A percentile compares a stretch with the other conserved stretches of the same genome.
These are phyloP conservation scores for Periglandula ipomoeae DNA, from an alignment of 2,329 filamentous ascomycete species.

Conservation along the genomic window DNA sequence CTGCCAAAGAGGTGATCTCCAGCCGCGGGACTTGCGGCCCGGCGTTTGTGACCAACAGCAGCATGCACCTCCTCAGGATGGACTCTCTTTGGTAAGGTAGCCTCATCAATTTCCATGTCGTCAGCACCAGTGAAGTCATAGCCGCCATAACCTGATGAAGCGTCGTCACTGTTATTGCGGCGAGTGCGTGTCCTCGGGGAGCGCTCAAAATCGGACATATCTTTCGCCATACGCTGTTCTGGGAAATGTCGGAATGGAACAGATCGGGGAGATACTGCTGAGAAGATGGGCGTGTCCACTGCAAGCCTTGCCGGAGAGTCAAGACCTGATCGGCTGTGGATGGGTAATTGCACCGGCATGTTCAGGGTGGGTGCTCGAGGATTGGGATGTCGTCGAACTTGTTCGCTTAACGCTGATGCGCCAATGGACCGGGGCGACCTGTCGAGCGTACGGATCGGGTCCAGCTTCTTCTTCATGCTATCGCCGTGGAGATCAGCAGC, in stretches of 20 bases:
- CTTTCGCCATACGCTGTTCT: conserved; percentile 36
- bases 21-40: conserved; percentile 44
- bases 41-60: conserved; percentile 40
- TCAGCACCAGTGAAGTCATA: conserved; percentile 30
- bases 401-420: conserved; percentile 32
- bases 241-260: conserved; percentile 30
- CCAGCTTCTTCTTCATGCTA: conserved; percentile 46
- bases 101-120: conserved; percentile 45
- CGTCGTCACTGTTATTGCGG: conserved; percentile 45
- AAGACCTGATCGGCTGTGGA: conserved; percentile 28
- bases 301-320: conserved; percentile 20
- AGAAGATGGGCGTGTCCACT: conserved; percentile 37
- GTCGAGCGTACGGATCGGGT: conserved; percentile 36
- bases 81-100: conserved; percentile 38
- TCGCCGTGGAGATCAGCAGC: conserved; percentile 39
- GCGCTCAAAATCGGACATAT: conserved; percentile 36
- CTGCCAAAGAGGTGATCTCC: conserved; percentile 35
- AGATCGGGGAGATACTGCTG: conserved; percentile 37
- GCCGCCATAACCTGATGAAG: conserved; percentile 34
- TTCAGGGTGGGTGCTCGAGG: conserved; percentile 30
- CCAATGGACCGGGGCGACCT: conserved; percentile 36
- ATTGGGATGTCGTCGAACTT: conserved; percentile 28
- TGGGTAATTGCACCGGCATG: conserved; percentile 37
- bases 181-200: conserved; percentile 36
- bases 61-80: conserved; percentile 38